Evolutionary conservation across 1,284 basidiomycete genomes (phyloP).

Genomic region (Ganoderma leucocontextum): DNA sequence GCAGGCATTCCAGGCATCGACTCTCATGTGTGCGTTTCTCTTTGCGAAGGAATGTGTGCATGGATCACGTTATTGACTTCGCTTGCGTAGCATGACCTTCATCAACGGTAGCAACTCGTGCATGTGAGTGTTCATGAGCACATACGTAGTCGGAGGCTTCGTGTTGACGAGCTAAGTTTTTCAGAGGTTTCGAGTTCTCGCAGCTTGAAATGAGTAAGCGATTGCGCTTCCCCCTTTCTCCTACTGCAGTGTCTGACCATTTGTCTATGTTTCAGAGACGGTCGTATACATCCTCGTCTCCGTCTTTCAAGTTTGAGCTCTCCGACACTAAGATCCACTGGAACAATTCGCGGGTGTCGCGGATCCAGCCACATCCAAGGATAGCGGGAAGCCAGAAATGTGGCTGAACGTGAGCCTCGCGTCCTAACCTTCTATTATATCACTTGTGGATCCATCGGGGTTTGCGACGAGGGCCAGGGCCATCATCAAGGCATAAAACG

Average conservation of each 20-base stretch:
- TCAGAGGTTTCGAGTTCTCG: conserved; percentile 45
- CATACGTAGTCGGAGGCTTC: background rate
- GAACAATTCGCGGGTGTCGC: conserved; percentile 30
- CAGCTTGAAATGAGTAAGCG: conserved; percentile 47
- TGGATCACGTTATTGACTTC: background rate
- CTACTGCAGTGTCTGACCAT: background rate
- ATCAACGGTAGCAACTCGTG: conserved; percentile 41
- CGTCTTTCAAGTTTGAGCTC: conserved; percentile 17
- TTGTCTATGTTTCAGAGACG: conserved; percentile 11
- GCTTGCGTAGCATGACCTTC: conserved; percentile 43
- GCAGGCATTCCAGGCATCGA: conserved; percentile 34
- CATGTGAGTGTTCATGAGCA: conserved; percentile 38
- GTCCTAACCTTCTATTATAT: no score
- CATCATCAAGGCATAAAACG: no score
- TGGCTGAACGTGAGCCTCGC: conserved; percentile 20
- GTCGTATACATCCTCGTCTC: conserved; percentile 16
- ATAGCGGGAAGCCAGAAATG: conserved; percentile 29
- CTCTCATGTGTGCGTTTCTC: conserved; percentile 34
- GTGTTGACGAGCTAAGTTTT: background rate
- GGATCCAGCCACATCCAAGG: conserved; percentile 30
- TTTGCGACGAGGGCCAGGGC: no score
- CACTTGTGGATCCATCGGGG: no score
- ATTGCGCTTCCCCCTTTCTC: background rate
- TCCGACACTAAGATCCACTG: conserved; percentile 29
- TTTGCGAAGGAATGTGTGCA: conserved; percentile 9